Base-by-base conservation (phyloP, 805 yeast genomes). In the Lipomyces orientalis region DNA sequence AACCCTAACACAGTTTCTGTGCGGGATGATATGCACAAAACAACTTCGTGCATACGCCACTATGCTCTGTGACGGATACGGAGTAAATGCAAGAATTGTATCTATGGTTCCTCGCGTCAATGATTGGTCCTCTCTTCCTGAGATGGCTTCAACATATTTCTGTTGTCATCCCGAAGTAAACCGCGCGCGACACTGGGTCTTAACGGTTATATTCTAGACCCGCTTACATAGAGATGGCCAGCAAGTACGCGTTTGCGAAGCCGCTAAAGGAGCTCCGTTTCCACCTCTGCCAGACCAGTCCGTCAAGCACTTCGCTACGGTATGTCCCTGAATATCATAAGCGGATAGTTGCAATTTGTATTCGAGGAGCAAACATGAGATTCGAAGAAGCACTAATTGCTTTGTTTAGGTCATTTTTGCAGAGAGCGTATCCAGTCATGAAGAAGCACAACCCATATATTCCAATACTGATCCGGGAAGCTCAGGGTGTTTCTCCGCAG, bases 391-490 rank as follows among this genome's bases (percentile, higher is more conserved):
- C 22, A 22, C 55, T 52, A 34, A 16, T 4, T 35, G 43, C n/a
- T 14, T 52, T n/a, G 4, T 22, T n/a, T 49, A 84, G 91, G 78
- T 79, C 85, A 19, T 91, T 89, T 75, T 81, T 91, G 71, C 79
- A 85, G 59, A 81, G 84, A 65, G 82, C 87, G 75, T 91, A 91
- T 78, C 87, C 90, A n/a, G 75, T 81, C n/a, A 80, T 91, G 74
- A 85, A 84, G 74, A 85, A 86, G 76, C 76, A 85, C 67, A 86
- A 90, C 74, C 88, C 93, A 67, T 79, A 81, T 67, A 80, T 90
- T 37, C 96, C 96, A 12, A 87, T 91, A 64, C 82, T 91, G 76
- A 84, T 91, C 69, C 87, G 97, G 79, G 97, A 91, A 79, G 86
- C 92, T 39, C 81, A 81, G 69, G 91, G 91, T 60, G 86, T 88